Percentiles rank a stretch among this genome's conserved stretches.
Evolutionary conservation across 306 rosid species (phyloP).

Genomic region (Senna tora): DNA sequence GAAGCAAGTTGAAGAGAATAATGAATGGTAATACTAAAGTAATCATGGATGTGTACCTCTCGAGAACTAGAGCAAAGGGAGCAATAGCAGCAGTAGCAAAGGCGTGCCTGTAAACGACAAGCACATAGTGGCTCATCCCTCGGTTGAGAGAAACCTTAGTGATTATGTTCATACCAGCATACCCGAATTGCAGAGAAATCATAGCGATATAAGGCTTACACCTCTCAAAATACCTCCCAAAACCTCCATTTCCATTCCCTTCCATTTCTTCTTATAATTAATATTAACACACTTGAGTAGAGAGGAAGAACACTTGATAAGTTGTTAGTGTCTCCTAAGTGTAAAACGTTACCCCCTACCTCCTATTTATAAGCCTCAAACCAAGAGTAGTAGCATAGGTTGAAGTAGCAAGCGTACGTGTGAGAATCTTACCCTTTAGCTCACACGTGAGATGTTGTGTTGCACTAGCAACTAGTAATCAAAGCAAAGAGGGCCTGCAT

Average conservation of each 20-base stretch:
- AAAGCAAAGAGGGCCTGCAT: slow-evolving; percentile 15
- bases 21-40: too few relatives aligned
- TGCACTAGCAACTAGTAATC: slow-evolving; percentile 14
- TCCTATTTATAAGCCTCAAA: slow-evolving; percentile 48
- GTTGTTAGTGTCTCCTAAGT: slow-evolving; percentile 53
- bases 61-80: slow-evolving; percentile 90
- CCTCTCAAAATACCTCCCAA: slow-evolving; percentile 46
- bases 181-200: slow-evolving; percentile 85
- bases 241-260: slow-evolving; percentile 42
- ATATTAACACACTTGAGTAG: slow-evolving; percentile 20
- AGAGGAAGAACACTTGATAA: slow-evolving; percentile 53
- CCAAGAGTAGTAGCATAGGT: not conserved
- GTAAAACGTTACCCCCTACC: slow-evolving; percentile 26
- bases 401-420: slow-evolving; percentile 37
- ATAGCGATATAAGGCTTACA: slow-evolving; percentile 89
- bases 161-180: slow-evolving; percentile 94
- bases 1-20: not conserved
- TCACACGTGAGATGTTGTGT: slow-evolving; percentile 43
- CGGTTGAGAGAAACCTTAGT: slow-evolving; percentile 83
- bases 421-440: slow-evolving; percentile 27
- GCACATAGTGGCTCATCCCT: slow-evolving; percentile 92
- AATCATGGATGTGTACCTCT: slow-evolving; percentile 67
- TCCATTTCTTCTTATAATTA: slow-evolving; percentile 41
- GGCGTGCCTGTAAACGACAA: slow-evolving; percentile 88
- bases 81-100: slow-evolving; percentile 87